A percentile compares a stretch with the other conserved stretches of the same genome.
Conservation (phyloP, 148 eudicot species). For the Oxyria digyna region DNA sequence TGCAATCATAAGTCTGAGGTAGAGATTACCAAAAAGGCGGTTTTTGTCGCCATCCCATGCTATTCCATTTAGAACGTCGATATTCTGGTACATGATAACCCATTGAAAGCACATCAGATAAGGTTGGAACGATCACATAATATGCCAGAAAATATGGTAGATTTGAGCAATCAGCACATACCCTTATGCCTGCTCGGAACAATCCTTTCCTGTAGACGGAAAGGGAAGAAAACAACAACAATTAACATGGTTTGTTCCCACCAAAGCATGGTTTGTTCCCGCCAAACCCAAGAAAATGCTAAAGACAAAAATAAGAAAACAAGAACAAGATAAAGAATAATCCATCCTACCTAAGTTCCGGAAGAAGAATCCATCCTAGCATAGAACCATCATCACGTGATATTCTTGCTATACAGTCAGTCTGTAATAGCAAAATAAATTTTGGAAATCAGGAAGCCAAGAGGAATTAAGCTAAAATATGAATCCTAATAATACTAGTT, state of each 20-base stretch:
- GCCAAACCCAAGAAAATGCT: background rate
- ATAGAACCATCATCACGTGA: slow-evolving; percentile 47
- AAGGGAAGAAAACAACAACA: background rate
- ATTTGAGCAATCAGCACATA: slow-evolving; percentile 14
- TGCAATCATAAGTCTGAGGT: too few relatives aligned
- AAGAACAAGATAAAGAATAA: background rate
- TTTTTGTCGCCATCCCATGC: slow-evolving; percentile 65
- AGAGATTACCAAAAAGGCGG: slow-evolving; percentile 65
- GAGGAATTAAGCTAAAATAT: background rate
- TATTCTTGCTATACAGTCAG: slow-evolving; percentile 91
- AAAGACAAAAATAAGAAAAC: background rate
- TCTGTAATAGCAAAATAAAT: slow-evolving; percentile 25
- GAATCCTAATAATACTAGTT: background rate
- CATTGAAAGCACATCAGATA: background rate
- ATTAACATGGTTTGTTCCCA: too few relatives aligned
- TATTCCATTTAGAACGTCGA: slow-evolving; percentile 93
- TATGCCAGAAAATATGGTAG: background rate
- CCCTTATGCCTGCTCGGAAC: slow-evolving; percentile 34
- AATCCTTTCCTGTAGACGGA: slow-evolving; percentile 42
- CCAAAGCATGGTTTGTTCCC: too few relatives aligned
- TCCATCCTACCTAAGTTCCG: slow-evolving; percentile 44
- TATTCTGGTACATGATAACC: slow-evolving; percentile 27
- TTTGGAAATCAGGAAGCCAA: background rate
- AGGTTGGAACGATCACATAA: background rate
- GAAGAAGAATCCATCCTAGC: slow-evolving; percentile 86